phyloP scores from a whole-genome alignment of 2,329 filamentous ascomycete genomes.

The Apiospora sp. region DNA sequence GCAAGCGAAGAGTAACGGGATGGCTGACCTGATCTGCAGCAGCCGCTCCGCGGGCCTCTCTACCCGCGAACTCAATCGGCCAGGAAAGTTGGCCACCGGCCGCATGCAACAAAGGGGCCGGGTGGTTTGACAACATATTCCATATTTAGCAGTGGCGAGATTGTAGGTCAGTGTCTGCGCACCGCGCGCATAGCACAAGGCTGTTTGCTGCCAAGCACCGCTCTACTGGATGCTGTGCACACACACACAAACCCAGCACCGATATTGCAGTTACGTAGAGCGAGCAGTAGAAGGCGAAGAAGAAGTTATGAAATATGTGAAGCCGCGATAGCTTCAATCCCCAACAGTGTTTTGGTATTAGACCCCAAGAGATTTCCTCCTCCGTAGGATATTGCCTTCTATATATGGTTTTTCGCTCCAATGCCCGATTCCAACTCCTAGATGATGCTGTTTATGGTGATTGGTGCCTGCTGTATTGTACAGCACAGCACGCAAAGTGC shows the following conservation, averaged over 20 bases:
- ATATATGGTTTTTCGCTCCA: background rate
- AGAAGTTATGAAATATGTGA: background rate
- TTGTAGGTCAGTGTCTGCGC: background rate
- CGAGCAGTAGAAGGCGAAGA: background rate
- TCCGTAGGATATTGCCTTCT: slow-evolving; percentile 14
- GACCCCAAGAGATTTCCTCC: slow-evolving; percentile 11
- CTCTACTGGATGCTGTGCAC: background rate
- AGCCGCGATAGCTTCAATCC: background rate
- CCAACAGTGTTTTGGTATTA: background rate
- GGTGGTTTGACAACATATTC: background rate
- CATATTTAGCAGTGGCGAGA: slow-evolving; percentile 19
- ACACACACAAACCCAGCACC: background rate
- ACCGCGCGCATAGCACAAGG: background rate
- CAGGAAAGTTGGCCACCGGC: background rate
- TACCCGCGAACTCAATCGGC: slow-evolving; percentile 11
- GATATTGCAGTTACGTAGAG: background rate
- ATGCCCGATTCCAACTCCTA: background rate
- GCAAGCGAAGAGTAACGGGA: background rate
- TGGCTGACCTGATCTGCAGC: slow-evolving; percentile 9
- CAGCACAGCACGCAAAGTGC: background rate
- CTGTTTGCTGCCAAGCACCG: background rate
- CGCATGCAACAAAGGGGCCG: background rate
- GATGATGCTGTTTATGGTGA: background rate
- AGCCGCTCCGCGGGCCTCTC: slow-evolving; percentile 6
- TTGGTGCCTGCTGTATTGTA: background rate